Percentiles rank a stretch among this genome's conserved stretches.
These are phyloP conservation scores for Artemisia argyi DNA, from an alignment of 129 eudicot species.

Conservation along the genomic window DNA sequence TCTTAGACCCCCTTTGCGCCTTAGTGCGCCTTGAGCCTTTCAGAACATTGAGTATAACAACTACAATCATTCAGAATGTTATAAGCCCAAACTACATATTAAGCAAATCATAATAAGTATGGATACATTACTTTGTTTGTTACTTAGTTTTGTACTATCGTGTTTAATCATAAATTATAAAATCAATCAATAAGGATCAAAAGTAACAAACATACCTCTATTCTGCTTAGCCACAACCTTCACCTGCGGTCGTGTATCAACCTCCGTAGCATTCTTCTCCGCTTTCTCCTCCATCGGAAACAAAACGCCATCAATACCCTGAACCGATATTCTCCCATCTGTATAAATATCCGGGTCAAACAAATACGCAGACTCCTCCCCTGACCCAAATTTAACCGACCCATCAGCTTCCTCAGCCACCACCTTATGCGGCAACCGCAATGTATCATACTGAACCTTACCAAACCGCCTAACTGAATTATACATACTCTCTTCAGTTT, in stretches of 20 bases:
- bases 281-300: constrained; percentile 57
- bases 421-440: constrained; percentile 76
- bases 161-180: too few relatives aligned
- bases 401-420: constrained; percentile 94
- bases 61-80: too few relatives aligned
- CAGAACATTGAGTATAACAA: too few relatives aligned
- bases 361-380: constrained; percentile 72
- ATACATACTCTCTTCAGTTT: constrained; percentile 97
- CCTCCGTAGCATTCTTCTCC: constrained; percentile 32
- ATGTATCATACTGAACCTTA: constrained; percentile 70
- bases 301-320: constrained; percentile 90
- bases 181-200: background rate
- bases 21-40: too few relatives aligned
- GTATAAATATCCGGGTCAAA: constrained; percentile 94
- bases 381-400: constrained; percentile 81
- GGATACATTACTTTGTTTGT: too few relatives aligned
- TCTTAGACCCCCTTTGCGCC: too few relatives aligned
- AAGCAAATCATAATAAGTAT: too few relatives aligned
- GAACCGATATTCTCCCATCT: constrained; percentile 87
- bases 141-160: too few relatives aligned
- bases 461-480: constrained; percentile 85
- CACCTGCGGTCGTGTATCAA: constrained; percentile 21
- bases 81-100: too few relatives aligned
- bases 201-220: constrained; percentile 60
- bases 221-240: constrained; percentile 53